Base-by-base conservation (phyloP, 768 basidiomycete genomes). In the Podaxis sp. region DNA sequence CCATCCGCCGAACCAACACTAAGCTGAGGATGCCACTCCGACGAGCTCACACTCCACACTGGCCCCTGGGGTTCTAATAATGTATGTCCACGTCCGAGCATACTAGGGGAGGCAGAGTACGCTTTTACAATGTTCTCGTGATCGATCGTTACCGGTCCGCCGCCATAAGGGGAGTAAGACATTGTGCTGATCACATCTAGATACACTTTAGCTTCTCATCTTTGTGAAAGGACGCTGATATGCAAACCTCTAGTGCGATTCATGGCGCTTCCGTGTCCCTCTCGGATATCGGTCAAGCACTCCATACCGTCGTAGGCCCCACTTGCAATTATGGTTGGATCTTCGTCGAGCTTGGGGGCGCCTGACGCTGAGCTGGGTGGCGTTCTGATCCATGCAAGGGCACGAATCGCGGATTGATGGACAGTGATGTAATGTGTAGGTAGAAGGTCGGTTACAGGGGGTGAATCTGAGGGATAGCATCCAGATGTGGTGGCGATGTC, bases 21-120 rank as follows among this genome's bases (percentile, higher is more conserved):
- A 3, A 96, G 74, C 71, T 94, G 92, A 4, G 94, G 88, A 68
- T 98, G 96, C 68, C 88, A 90, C 51, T 96, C 91, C 0, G 95
- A 96, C 1, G 86, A 79, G 59, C 81, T 77, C 27, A 95, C 72
- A 59, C 81, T 94, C 93, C 91, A 94, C 61, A 91, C 82, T 9
- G 93, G 88, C 0, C 94, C 94, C 15, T 84, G 79, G 0, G 91
- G 88, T 64, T 93, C 89, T 64, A 91, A 74, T 41, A 94, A 68
- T 15, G 81, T 79, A 72, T 93, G 88, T 0, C 91, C 89, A 47
- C 87, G 76, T 24, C 92, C 89, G 19, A 93, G 77, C 81, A 89
- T 87, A 63, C 80, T 83, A 2, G 92, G 88, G 7, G 87, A 85
- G 0, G 89, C 75, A 5, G 88, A 88, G 69, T 88, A 89, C 2